phyloP scores from a whole-genome alignment of 306 rosid genomes.

The Gleditsia sinensis region DNA sequence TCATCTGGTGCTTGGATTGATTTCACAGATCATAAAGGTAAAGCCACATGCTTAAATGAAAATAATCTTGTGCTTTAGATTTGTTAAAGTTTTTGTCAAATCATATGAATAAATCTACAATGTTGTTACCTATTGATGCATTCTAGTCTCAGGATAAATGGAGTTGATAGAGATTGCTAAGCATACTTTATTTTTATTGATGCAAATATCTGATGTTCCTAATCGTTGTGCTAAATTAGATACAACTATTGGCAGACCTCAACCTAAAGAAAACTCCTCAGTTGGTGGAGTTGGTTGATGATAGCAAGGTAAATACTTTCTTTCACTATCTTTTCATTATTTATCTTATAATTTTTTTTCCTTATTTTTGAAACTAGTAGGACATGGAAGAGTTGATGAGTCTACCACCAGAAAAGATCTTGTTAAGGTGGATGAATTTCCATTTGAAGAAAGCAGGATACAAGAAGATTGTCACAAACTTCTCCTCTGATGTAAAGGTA shows the following conservation, averaged over 20 bases:
- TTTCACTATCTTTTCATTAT: constrained; percentile 21
- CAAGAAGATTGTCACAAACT: constrained; percentile 75
- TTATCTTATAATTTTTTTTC: constrained; percentile 26
- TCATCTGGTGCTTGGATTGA: constrained; percentile 93
- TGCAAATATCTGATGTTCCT: constrained; percentile 30
- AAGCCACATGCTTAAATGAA: constrained; percentile 9
- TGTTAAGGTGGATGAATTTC: constrained; percentile 97
- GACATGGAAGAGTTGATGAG: constrained; percentile 97
- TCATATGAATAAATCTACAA: neutral
- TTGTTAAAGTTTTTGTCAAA: neutral
- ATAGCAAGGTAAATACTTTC: constrained; percentile 63
- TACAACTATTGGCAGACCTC: constrained; percentile 95
- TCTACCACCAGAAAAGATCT: constrained; percentile 93
- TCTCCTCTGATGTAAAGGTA: constrained; percentile 97
- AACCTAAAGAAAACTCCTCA: constrained; percentile 97
- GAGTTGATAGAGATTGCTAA: neutral
- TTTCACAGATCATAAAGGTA: constrained; percentile 97
- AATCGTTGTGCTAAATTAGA: constrained; percentile 49
- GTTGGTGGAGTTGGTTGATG: constrained; percentile 88
- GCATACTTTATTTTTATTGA: neutral
- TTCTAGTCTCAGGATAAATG: neutral
- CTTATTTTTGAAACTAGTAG: constrained; percentile 47
- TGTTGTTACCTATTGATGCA: neutral
- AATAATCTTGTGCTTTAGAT: constrained; percentile 9
- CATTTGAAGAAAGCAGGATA: constrained; percentile 85